A percentile compares a stretch with the other conserved stretches of the same genome.
Conservation (phyloP, 2,329 filamentous ascomycete species). For the Penicillium sp. region DNA sequence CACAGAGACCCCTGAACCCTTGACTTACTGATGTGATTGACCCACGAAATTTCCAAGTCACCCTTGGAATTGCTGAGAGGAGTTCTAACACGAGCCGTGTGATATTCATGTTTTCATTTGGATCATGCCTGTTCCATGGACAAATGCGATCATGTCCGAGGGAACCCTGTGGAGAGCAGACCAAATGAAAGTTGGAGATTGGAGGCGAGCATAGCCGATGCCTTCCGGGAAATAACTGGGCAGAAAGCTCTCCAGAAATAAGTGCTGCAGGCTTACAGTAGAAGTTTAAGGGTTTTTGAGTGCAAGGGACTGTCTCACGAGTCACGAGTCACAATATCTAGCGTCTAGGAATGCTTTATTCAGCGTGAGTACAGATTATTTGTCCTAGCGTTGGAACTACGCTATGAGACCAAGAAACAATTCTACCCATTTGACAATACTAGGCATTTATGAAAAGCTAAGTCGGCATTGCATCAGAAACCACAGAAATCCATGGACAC, state of each 20-base stretch:
- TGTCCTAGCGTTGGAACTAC: background rate
- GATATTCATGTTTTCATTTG: background rate
- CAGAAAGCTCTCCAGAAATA: background rate
- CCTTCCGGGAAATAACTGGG: background rate
- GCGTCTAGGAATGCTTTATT: background rate
- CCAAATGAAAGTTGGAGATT: background rate
- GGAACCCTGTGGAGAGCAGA: background rate
- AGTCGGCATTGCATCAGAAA: background rate
- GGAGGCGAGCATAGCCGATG: background rate
- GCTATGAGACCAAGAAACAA: background rate
- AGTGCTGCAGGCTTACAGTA: background rate
- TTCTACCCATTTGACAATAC: background rate
- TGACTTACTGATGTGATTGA: background rate
- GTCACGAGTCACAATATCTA: background rate
- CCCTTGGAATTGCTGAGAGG: background rate
- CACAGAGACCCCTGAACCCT: constrained; percentile 1
- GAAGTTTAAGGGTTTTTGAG: background rate
- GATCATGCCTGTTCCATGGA: background rate
- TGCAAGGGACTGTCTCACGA: background rate
- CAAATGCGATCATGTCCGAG: background rate
- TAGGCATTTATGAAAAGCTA: background rate
- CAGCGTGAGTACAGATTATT: background rate
- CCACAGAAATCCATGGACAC: background rate
- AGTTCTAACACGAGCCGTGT: background rate
- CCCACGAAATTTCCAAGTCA: constrained; percentile 1